phyloP scores from a whole-genome alignment of 1,284 basidiomycete genomes.

The Trichosporon inkin region DNA sequence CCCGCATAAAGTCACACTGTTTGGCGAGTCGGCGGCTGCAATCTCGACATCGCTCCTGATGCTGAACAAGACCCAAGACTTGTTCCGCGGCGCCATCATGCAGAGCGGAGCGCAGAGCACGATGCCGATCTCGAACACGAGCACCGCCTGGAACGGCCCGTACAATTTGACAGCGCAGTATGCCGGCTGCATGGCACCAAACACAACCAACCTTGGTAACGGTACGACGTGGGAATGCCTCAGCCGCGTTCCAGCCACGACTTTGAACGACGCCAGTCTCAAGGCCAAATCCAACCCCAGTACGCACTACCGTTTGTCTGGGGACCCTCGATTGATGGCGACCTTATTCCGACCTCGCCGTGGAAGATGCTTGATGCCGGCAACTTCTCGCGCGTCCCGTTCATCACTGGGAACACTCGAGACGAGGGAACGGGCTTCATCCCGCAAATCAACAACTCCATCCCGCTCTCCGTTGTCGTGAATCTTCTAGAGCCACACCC shows the following conservation, averaged over 20 bases:
- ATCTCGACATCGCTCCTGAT: conserved; percentile 32
- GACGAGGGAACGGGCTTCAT: conserved; percentile 41
- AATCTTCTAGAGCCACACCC: conserved; percentile 23
- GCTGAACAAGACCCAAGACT: conserved; percentile 34
- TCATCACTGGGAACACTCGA: conserved; percentile 45
- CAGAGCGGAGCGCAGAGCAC: conserved; percentile 9
- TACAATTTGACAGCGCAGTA: conserved; percentile 24
- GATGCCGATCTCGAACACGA: conserved; percentile 16
- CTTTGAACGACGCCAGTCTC: background rate
- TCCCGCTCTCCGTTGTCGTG: conserved; percentile 27
- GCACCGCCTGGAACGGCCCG: background rate
- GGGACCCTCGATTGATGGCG: conserved; percentile 43
- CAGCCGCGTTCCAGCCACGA: background rate
- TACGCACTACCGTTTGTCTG: background rate
- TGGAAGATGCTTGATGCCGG: conserved; percentile 36
- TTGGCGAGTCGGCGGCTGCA: conserved; percentile 6
- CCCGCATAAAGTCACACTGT: conserved; percentile 48
- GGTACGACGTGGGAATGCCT: conserved; percentile 21
- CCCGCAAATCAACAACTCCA: conserved; percentile 19
- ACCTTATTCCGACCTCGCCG: conserved; percentile 42
- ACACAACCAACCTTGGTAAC: background rate
- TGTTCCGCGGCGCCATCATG: conserved; percentile 46
- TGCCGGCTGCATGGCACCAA: conserved; percentile 24
- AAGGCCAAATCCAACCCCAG: background rate
- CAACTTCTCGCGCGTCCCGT: conserved; percentile 42